Base-by-base conservation (phyloP, 169 alveolate genomes). In the Babesia divergens region DNA sequence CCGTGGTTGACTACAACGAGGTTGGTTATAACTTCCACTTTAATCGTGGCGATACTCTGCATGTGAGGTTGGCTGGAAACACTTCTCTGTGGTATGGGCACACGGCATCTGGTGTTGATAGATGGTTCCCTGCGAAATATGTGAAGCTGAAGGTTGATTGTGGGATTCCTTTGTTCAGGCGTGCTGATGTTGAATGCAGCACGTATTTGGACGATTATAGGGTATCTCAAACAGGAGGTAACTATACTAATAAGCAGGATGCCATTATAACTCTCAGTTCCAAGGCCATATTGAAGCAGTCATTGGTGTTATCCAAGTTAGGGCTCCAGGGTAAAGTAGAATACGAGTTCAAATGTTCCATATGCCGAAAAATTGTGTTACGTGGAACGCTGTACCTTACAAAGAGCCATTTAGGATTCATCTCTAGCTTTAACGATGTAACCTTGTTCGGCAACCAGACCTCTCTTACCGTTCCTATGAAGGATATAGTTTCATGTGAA, bases 351-450 rank as follows among this genome's bases (percentile, higher is more conserved):
- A 70, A 55, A 29, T 54, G 74, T 31, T 3, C 72, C 34, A 7
- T 62, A 18, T 62, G 62, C 20, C 72, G 72, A 5, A 62, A 62
- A 24, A 64, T 59, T 8, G 52, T 64, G 37, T 44, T 64, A 20
- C 76, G 64, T 8, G 86, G 86, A 11, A 42, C 74, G 0, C 38
- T 77, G 49, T 77, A 77, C 74, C 62, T 77, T 29, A 67, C 86
- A 6, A 47, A 65, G 38, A 56, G 50, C 14, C 65, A 66, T n/a
- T 9, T 77, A 28, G 86, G 83, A 16, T 77, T 77, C 74, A 31
- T 47, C 35, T 77, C 86, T 9, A 52, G 42, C 52, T 55, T 71
- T 28, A 74, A 74, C 50, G 79, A 74, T 22, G 50, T 52, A 20
- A 74, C 76, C 22, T 34, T 74, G 3, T 62, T 74, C 26, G 84